Percentiles rank a stretch among this genome's conserved stretches.
Conservation (phyloP, 768 basidiomycete genomes). For the Flagelloscypha sp. region DNA sequence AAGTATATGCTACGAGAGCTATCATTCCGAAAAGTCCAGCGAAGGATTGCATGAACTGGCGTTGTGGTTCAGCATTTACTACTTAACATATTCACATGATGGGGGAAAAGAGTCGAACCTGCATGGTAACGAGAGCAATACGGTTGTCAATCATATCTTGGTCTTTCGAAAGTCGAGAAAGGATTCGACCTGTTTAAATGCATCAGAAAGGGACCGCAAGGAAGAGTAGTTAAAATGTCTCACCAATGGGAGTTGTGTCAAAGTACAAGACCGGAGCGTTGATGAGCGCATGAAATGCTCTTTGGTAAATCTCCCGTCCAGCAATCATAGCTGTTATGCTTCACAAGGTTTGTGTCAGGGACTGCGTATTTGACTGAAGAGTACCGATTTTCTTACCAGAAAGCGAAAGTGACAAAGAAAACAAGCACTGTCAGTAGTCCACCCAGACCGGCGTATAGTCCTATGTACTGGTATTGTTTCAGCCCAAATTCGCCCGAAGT, state of each 20-base stretch:
- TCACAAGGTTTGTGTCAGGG: neutral
- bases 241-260: conserved; percentile 65
- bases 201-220: neutral
- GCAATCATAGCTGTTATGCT: conserved; percentile 33
- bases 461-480: conserved; percentile 43
- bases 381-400: too few relatives aligned
- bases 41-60: conserved; percentile 32
- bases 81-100: too few relatives aligned
- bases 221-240: too few relatives aligned
- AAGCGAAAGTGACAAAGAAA: conserved; percentile 39
- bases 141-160: conserved; percentile 50
- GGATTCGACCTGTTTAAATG: conserved; percentile 37
- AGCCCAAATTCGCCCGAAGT: conserved; percentile 51
- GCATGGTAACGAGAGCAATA: conserved; percentile 37
- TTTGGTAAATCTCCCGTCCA: too few relatives aligned
- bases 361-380: conserved; percentile 2
- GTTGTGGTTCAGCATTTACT: neutral
- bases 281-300: conserved; percentile 58
- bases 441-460: conserved; percentile 54
- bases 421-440: conserved; percentile 3
- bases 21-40: conserved; percentile 45
- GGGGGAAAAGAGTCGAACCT: conserved; percentile 25
- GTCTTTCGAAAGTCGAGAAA: conserved; percentile 53
- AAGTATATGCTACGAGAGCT: conserved; percentile 59
- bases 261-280: conserved; percentile 63